A percentile compares a stretch with the other conserved stretches of the same genome.
Evolutionary conservation across 164 flowering plant species (phyloP).

Genomic region (Protea cynaroides): DNA sequence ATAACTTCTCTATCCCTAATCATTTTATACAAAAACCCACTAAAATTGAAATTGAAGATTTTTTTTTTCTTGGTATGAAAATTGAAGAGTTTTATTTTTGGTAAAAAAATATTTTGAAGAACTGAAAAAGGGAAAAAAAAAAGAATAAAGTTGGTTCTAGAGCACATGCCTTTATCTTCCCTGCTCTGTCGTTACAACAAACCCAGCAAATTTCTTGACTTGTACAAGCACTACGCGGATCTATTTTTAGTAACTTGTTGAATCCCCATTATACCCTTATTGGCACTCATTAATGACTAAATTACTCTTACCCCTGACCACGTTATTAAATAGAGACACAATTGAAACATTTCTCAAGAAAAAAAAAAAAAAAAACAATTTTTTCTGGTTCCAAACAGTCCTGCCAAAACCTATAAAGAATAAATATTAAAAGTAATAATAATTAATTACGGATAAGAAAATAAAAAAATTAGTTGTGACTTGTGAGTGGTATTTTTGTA

Average conservation of each 20-base stretch:
- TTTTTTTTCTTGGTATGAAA: no score
- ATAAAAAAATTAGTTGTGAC: not conserved
- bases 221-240: slow-evolving; percentile 8
- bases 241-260: not conserved
- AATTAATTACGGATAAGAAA: no score
- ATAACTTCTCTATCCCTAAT: no score
- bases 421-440: no score
- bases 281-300: not conserved
- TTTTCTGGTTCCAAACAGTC: not conserved
- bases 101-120: no score
- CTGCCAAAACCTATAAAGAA: not conserved
- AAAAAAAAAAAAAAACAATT: not conserved
- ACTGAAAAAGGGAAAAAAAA: not conserved
- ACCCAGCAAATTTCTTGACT: slow-evolving; percentile 25
- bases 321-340: no score
- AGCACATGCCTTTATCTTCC: slow-evolving; percentile 21
- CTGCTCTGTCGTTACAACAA: slow-evolving; percentile 23
- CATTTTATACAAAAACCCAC: no score
- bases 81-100: no score
- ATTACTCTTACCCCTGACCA: no score
- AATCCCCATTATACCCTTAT: not conserved
- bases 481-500: slow-evolving; percentile 3
- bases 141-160: not conserved
- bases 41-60: no score
- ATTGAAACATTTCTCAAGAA: not conserved